Percentiles rank a stretch among this genome's conserved stretches.
Conservation (phyloP, 2,329 filamentous ascomycete genomes). For the Biscogniauxia mediterranea region DNA sequence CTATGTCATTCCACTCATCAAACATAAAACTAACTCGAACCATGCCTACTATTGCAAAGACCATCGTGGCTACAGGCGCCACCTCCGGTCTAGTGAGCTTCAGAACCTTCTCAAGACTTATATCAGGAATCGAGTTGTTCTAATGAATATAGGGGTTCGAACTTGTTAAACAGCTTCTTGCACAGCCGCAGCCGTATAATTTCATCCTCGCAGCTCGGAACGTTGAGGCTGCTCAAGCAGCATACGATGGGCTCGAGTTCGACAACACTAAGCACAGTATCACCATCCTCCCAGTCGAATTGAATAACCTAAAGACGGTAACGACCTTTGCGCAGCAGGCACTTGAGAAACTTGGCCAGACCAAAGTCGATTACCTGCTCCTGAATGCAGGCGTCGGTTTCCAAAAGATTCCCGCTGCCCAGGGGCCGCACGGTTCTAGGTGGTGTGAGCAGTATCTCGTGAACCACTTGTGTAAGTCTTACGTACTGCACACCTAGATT, state of each 20-base stretch:
- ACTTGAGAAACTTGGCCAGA: constrained; percentile 40
- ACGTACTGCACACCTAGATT: background rate
- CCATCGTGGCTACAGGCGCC: constrained; percentile 49
- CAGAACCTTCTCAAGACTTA: background rate
- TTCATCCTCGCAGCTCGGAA: constrained; percentile 52
- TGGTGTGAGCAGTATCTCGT: constrained; percentile 52
- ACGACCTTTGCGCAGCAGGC: constrained; percentile 45
- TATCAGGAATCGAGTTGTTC: constrained; percentile 3
- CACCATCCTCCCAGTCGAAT: constrained; percentile 47
- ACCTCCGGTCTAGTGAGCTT: constrained; percentile 47
- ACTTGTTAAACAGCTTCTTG: constrained; percentile 49
- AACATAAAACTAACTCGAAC: background rate
- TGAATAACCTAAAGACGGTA: constrained; percentile 44
- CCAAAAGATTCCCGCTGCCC: constrained; percentile 33
- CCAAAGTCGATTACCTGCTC: constrained; percentile 47
- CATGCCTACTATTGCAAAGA: constrained; percentile 45
- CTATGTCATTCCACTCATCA: background rate
- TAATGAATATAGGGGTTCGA: constrained; percentile 46
- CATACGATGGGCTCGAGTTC: constrained; percentile 42
- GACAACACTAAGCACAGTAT: constrained; percentile 41
- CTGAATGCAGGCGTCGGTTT: constrained; percentile 48
- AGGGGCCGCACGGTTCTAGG: constrained; percentile 40
- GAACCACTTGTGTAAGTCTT: constrained; percentile 48
- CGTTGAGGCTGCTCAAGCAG: constrained; percentile 38
- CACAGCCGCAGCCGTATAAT: constrained; percentile 43